Percentiles rank a stretch among this genome's conserved stretches.
Conservation (phyloP, 768 basidiomycete species). For the Rhizopogon vesiculosus region DNA sequence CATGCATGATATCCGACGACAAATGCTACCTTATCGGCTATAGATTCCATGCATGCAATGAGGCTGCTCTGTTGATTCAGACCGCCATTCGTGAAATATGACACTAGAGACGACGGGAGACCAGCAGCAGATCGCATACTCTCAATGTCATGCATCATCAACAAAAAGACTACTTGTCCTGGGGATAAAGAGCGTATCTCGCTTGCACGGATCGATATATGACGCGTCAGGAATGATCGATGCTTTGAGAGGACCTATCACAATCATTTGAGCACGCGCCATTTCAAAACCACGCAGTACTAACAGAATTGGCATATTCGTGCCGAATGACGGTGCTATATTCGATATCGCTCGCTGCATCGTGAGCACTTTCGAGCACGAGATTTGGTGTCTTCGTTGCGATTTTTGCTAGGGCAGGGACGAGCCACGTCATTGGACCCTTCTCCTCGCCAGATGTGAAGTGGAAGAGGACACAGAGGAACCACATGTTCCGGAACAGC, state of each 20-base stretch:
- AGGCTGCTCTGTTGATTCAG: constrained; percentile 69
- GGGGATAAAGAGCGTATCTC: constrained; percentile 74
- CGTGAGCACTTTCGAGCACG: constrained; percentile 77
- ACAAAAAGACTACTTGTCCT: constrained; percentile 81
- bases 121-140: constrained; percentile 78
- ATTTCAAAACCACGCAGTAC: constrained; percentile 13
- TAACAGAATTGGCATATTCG: constrained; percentile 74
- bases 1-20: background rate
- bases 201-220: constrained; percentile 58
- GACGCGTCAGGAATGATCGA: constrained; percentile 54
- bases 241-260: constrained; percentile 67
- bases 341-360: constrained; percentile 84
- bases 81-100: constrained; percentile 85
- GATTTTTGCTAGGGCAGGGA: constrained; percentile 71
- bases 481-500: constrained; percentile 93
- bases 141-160: constrained; percentile 86
- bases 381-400: constrained; percentile 84
- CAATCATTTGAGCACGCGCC: constrained; percentile 3
- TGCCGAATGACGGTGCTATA: constrained; percentile 88
- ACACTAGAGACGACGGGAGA: constrained; percentile 73
- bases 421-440: constrained; percentile 73
- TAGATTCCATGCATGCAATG: constrained; percentile 74
- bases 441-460: constrained; percentile 58
- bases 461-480: constrained; percentile 82
- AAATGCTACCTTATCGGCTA: constrained; percentile 71